These are phyloP conservation scores for Simmondsia chinensis DNA, from an alignment of 148 eudicot genomes.

Conservation along the genomic window DNA sequence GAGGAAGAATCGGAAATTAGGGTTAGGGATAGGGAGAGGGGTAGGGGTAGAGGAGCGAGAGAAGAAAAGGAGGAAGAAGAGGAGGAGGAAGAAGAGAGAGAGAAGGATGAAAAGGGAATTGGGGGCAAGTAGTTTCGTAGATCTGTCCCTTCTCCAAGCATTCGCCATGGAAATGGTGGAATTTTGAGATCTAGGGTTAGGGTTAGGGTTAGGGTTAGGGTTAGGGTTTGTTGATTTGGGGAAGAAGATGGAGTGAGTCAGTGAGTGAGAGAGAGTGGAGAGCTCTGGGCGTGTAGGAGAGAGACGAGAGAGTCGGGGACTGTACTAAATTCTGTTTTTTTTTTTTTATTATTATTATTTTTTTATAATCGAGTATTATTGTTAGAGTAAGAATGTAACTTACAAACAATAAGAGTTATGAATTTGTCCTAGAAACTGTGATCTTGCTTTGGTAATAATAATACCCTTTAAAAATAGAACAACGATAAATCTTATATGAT, in stretches of 20 bases:
- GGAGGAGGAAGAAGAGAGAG: slow-evolving; percentile 37
- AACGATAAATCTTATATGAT: no score
- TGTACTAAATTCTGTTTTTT: background rate
- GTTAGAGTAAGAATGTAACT: no score
- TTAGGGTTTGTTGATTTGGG: background rate
- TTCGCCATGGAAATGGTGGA: slow-evolving; percentile 53
- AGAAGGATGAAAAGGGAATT: slow-evolving; percentile 43
- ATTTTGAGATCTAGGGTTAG: background rate
- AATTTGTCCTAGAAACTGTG: no score
- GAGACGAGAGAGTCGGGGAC: background rate
- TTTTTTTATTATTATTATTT: no score
- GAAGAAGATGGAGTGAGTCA: background rate
- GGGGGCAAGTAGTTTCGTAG: slow-evolving; percentile 36
- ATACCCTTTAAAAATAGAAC: no score
- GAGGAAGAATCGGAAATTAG: slow-evolving; percentile 15
- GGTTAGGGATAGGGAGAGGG: slow-evolving; percentile 20
- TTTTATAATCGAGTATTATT: no score
- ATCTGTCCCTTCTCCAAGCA: slow-evolving; percentile 63
- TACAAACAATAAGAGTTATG: no score
- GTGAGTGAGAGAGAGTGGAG: background rate
- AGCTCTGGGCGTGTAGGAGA: background rate
- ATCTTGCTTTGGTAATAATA: no score
- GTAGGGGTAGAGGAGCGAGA: slow-evolving; percentile 22
- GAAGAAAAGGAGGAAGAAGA: slow-evolving; percentile 39
- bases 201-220: background rate